A percentile compares a stretch with the other conserved stretches of the same genome.
These are phyloP conservation scores for Aspergillus sp. DNA, from an alignment of 2,329 filamentous ascomycete species.

Conservation along the genomic window DNA sequence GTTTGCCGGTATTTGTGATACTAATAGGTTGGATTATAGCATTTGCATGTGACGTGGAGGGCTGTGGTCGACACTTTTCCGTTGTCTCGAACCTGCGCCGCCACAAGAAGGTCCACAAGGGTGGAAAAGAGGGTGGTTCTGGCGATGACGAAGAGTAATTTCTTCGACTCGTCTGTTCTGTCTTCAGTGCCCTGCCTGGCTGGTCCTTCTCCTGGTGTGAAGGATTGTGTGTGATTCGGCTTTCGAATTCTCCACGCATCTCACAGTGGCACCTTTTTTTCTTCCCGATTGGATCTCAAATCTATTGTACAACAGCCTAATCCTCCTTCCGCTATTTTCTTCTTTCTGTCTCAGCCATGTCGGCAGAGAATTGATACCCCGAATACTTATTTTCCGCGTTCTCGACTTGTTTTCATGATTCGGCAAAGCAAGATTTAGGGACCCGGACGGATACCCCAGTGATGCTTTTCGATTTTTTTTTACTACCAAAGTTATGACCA, in stretches of 20 bases:
- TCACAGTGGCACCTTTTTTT: constrained; percentile 14
- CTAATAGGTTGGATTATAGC: constrained; percentile 54
- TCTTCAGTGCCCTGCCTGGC: constrained; percentile 14
- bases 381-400: constrained; percentile 16
- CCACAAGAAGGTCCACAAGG: constrained; percentile 95
- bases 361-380: constrained; percentile 30
- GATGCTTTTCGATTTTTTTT: constrained; percentile 21
- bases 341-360: constrained; percentile 21
- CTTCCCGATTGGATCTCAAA: constrained; percentile 19
- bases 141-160: constrained; percentile 43
- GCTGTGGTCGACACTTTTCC: constrained; percentile 93
- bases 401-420: constrained; percentile 21
- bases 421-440: constrained; percentile 21
- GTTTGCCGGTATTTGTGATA: not conserved
- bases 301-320: constrained; percentile 36
- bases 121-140: constrained; percentile 45
- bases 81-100: constrained; percentile 93
- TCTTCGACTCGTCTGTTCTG: constrained; percentile 8
- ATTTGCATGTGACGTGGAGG: constrained; percentile 90
- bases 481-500: constrained; percentile 34
- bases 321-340: constrained; percentile 23
- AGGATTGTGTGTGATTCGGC: constrained; percentile 6
- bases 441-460: constrained; percentile 18
- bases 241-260: constrained; percentile 10
- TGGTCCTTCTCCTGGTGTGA: constrained; percentile 4